phyloP scores from a whole-genome alignment of 805 yeast genomes.

The Myxozyma mucilagina region DNA sequence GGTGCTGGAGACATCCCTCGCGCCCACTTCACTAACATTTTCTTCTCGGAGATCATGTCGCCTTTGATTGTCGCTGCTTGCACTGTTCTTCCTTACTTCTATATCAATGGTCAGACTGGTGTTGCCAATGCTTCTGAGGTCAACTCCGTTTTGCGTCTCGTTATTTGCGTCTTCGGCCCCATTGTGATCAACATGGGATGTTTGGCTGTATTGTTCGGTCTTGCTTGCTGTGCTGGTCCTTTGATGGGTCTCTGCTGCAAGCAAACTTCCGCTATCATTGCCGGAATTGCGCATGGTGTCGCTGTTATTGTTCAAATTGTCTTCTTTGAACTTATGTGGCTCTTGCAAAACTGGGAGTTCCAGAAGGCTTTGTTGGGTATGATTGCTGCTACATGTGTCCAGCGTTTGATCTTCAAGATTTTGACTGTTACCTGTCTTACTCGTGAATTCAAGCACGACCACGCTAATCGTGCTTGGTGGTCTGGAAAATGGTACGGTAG shows the following conservation, averaged over 20 bases:
- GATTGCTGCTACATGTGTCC: slow-evolving; percentile 78
- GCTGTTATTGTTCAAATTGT: slow-evolving; percentile 85
- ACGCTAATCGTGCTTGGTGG: slow-evolving; percentile 98
- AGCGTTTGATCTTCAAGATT: slow-evolving; percentile 82
- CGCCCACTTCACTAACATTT: slow-evolving; percentile 73
- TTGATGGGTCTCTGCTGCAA: slow-evolving; percentile 91
- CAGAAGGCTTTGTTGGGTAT: slow-evolving; percentile 84
- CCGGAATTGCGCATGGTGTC: slow-evolving; percentile 93
- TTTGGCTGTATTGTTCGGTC: slow-evolving; percentile 67
- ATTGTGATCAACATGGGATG: slow-evolving; percentile 88
- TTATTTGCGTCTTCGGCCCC: slow-evolving; percentile 74
- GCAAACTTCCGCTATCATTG: slow-evolving; percentile 93
- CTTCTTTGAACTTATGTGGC: slow-evolving; percentile 96
- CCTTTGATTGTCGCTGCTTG: slow-evolving; percentile 70
- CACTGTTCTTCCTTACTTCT: slow-evolving; percentile 70
- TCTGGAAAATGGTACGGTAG: slow-evolving; percentile 98
- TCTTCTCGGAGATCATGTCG: slow-evolving; percentile 76
- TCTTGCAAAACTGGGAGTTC: slow-evolving; percentile 87
- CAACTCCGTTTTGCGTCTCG: slow-evolving; percentile 62
- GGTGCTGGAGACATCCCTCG: slow-evolving; percentile 66
- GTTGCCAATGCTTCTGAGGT: slow-evolving; percentile 51
- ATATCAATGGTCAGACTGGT: slow-evolving; percentile 85
- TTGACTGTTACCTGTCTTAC: slow-evolving; percentile 78
- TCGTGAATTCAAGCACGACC: slow-evolving; percentile 95
- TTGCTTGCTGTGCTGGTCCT: slow-evolving; percentile 98